These are phyloP conservation scores for Saxispiralis lemnorum DNA, from an alignment of 495 filamentous ascomycete genomes.

Conservation along the genomic window DNA sequence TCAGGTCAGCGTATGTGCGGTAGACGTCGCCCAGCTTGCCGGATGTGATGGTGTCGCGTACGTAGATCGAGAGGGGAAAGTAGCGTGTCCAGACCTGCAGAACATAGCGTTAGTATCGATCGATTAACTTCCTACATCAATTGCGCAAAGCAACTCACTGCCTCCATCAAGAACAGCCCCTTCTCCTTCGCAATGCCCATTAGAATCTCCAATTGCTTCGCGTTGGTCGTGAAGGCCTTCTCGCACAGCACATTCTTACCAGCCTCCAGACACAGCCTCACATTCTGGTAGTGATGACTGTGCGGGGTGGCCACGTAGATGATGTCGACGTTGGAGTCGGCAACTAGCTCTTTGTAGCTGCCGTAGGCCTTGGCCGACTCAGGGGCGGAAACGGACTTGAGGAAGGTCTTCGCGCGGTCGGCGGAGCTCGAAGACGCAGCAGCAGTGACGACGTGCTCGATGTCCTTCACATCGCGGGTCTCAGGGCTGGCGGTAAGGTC, in stretches of 20 bases:
- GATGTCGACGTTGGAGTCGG: constrained; percentile 64
- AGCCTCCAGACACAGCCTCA: constrained; percentile 60
- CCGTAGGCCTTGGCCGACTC: constrained; percentile 55
- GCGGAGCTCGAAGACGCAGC: constrained; percentile 64
- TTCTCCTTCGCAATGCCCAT: constrained; percentile 54
- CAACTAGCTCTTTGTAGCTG: constrained; percentile 61
- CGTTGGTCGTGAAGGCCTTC: constrained; percentile 85
- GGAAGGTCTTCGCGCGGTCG: constrained; percentile 52
- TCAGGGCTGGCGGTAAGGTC: constrained; percentile 69
- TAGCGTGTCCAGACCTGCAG: constrained; percentile 67
- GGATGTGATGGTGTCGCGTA: constrained; percentile 49
- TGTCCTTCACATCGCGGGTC: constrained; percentile 49
- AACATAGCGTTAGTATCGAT: neutral
- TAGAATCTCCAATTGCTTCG: constrained; percentile 58
- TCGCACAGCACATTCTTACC: constrained; percentile 86
- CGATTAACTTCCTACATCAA: neutral
- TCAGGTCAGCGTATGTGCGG: constrained; percentile 56
- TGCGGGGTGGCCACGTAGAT: constrained; percentile 90
- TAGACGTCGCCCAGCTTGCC: constrained; percentile 62
- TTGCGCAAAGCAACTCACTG: constrained; percentile 19
- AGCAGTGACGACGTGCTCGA: constrained; percentile 62
- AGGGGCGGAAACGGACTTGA: constrained; percentile 47
- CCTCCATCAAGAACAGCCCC: constrained; percentile 89
- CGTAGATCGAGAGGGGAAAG: constrained; percentile 64
- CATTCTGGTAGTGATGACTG: constrained; percentile 88